Base-by-base conservation (phyloP, 2,329 filamentous ascomycete genomes). In the Cladophialophora bantiana region DNA sequence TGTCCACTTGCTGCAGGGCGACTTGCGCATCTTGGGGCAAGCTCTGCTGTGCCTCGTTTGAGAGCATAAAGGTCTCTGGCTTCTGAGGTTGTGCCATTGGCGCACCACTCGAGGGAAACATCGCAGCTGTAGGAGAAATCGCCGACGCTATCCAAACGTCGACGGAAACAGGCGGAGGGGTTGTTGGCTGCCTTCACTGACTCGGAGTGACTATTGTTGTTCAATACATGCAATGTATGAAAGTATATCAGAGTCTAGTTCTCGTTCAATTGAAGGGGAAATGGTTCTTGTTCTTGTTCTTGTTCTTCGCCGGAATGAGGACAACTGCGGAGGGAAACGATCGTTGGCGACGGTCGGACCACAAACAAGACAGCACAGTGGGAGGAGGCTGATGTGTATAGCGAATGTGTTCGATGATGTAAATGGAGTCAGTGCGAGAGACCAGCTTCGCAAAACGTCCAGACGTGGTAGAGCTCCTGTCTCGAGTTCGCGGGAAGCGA, bases 51-150 rank as follows among this genome's bases (percentile, higher is more conserved):
- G 95, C 94, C 83, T 98, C 94, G 76, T 91, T 94, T 79, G 94
- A 97, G 79, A 99, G 86, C 90, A 99, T 94, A 78, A 99, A 99
- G 48, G 95, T 98, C 85, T 99, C 95, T 73, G 95, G 95, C 81
- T 97, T 97, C 83, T 97, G 93, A 70, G 91, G 91, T 76, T 92
- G 90, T 75, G 92, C 91, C 92, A 97, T 97, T 74, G 89, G 86
- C 77, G 91, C 87, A 83, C 84, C 80, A 73, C 93, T 90, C 83
- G 93, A 90, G 73, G 90, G 86, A 82, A 93, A 94, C 91, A 94
- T 94, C 66, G 74, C 62, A 66, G 62, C 67, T 7, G 48, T 32
- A 31, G 40, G 52, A 53, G 50, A 70, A 77, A 74, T 55, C 64
- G 58, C 64, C 59, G 67, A 62, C 68, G 65, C 65, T 50, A 26